These are phyloP conservation scores for Aspergillus sclerotioniger DNA, from an alignment of 495 filamentous ascomycete genomes.

Conservation along the genomic window DNA sequence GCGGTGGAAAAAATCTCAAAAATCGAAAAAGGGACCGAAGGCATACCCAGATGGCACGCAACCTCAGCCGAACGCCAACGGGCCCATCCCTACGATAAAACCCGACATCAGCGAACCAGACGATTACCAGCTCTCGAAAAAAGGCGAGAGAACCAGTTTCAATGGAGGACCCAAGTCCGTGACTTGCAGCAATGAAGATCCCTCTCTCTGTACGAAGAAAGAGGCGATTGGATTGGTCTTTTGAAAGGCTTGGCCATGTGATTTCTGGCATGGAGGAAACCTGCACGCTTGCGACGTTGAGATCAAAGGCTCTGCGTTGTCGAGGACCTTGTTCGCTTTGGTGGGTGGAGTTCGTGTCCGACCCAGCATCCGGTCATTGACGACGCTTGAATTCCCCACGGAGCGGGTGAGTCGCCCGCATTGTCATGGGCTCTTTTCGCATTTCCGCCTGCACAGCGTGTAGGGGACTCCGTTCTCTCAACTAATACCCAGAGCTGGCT, in stretches of 20 bases:
- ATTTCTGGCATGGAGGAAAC: constrained; percentile 26
- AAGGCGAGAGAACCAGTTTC: constrained; percentile 31
- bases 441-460: not conserved
- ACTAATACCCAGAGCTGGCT: not conserved
- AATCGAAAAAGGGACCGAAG: constrained; percentile 5
- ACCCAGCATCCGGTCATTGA: constrained; percentile 12
- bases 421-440: not conserved
- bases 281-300: constrained; percentile 22
- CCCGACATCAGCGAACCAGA: constrained; percentile 3
- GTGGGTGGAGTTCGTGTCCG: constrained; percentile 42
- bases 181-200: constrained; percentile 53
- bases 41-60: constrained; percentile 3
- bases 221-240: constrained; percentile 44
- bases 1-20: constrained; percentile 1
- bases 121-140: constrained; percentile 4
- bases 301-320: constrained; percentile 1
- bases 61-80: not conserved
- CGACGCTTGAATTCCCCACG: constrained; percentile 43
- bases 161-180: constrained; percentile 34
- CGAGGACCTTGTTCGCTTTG: constrained; percentile 6
- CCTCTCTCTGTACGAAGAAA: not conserved
- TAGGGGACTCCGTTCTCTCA: not conserved
- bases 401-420: constrained; percentile 4
- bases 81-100: constrained; percentile 1
- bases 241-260: constrained; percentile 37